Evolutionary conservation across 2,329 filamentous ascomycete species (phyloP), one percentile per base, ranked within the genome.

Genomic region (Macrophomina pseudophaseolina): DNA sequence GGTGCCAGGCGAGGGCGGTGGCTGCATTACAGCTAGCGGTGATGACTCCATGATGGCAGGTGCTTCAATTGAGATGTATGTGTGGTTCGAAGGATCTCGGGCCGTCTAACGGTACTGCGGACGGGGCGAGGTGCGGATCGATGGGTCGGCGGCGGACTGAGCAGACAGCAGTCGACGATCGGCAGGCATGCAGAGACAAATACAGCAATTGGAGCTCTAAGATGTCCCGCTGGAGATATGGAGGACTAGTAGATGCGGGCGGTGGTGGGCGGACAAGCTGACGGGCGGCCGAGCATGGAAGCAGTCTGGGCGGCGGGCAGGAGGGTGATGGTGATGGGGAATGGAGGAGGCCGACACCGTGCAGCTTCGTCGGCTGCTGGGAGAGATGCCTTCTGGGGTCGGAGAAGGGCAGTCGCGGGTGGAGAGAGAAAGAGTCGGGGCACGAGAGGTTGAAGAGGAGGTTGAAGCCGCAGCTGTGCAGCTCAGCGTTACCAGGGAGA

Each of bases 21-120:
- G 92, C 83, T 93, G 93, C 90, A 98, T 91, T 66, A 94, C 93
- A 79, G 94, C 94, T 76, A 98, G 83, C 54, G 95, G 95, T 74
- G 95, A 98, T 52, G 94, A 97, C 71, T 91, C 65, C 65, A 66
- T 66, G 64, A 65, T 56, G 52, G 64, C 64, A 33, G 23, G 23
- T n/a, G 44, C 35, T 49, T 51, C 38, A 66, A 59, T 58, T 66
- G 64, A 33, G n/a, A 28, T 59, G 42, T 44, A 40, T 49, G 64
- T 66, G 53, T 35, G 58, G 42, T n/a, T 53, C 51, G 51, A 30
- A 53, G 51, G 30, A 11, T 58, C 42, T 60, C 53, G 64, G 54
- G 44, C 63, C 63, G 63, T 52, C 49, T 52, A 38, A 35, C 48
- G 64, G 54, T 48, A 28, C n/a, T 38, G 52, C 42, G 28, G 40